Evolutionary conservation across 2,329 filamentous ascomycete genomes (phyloP).

Genomic region (Cyclaneusma minus): DNA sequence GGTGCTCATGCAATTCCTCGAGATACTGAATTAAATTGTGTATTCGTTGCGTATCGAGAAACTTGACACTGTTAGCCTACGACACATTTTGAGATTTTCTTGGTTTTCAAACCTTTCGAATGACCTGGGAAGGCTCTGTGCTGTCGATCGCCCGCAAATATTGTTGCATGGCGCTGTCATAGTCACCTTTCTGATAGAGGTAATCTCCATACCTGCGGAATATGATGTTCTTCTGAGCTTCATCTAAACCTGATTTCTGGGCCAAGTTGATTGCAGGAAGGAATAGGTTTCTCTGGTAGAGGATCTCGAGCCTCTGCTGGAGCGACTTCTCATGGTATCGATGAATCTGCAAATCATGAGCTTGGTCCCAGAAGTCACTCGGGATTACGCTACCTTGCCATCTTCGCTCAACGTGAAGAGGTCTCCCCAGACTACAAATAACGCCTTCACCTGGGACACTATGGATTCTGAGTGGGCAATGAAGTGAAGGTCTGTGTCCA

Average conservation of each 20-base stretch:
- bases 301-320: conserved; percentile 78
- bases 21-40: conserved; percentile 95
- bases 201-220: conserved; percentile 90
- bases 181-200: conserved; percentile 87
- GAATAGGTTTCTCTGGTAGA: conserved; percentile 90
- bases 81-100: conserved; percentile 1
- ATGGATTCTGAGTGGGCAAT: conserved; percentile 81
- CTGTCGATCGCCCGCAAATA: conserved; percentile 93
- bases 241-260: conserved; percentile 71
- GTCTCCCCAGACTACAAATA: conserved; percentile 83
- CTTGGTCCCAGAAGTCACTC: conserved; percentile 15
- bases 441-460: conserved; percentile 59
- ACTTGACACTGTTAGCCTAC: conserved; percentile 39
- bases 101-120: conserved; percentile 53
- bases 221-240: conserved; percentile 74
- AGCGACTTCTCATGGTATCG: conserved; percentile 84
- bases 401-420: conserved; percentile 83
- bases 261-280: conserved; percentile 84
- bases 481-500: conserved; percentile 85
- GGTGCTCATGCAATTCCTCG: conserved; percentile 88
- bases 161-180: conserved; percentile 97
- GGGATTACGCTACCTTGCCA: conserved; percentile 87
- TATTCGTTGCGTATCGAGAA: conserved; percentile 91
- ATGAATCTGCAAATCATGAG: conserved; percentile 40
- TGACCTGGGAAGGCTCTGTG: conserved; percentile 91